Percentiles rank a stretch among this genome's conserved stretches.
Conservation (phyloP, 2,329 filamentous ascomycete genomes). For the Leptographium radiaticola region DNA sequence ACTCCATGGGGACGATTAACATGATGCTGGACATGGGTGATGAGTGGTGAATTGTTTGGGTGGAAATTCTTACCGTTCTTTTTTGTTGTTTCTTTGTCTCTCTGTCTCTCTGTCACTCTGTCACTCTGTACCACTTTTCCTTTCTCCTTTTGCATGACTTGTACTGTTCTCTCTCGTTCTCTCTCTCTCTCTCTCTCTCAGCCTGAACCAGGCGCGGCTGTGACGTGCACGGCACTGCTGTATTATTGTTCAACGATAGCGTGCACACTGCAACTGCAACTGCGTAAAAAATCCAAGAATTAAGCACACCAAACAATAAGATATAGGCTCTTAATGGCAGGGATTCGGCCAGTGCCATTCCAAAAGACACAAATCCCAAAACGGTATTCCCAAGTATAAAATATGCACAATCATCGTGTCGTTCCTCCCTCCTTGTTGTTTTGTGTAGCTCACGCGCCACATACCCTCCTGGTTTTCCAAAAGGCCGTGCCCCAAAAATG, state of each 20-base stretch:
- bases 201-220: no score
- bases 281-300: no score
- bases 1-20: slow-evolving; percentile 23
- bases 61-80: not conserved
- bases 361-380: not conserved
- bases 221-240: no score
- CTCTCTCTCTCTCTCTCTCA: no score
- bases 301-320: no score
- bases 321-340: no score
- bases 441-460: not conserved
- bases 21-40: slow-evolving; percentile 15
- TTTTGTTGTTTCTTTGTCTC: not conserved
- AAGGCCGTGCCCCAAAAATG: not conserved
- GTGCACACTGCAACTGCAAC: no score
- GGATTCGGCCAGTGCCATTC: not conserved
- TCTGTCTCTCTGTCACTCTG: not conserved
- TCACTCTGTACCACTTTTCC: not conserved
- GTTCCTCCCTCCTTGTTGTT: not conserved
- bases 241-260: no score
- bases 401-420: not conserved
- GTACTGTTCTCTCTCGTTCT: no score
- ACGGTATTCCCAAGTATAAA: not conserved
- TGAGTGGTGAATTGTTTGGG: not conserved
- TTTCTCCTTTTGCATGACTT: not conserved
- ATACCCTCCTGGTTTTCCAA: not conserved